Base-by-base conservation (phyloP, 345 rosid species). In the Sapria himalayana region DNA sequence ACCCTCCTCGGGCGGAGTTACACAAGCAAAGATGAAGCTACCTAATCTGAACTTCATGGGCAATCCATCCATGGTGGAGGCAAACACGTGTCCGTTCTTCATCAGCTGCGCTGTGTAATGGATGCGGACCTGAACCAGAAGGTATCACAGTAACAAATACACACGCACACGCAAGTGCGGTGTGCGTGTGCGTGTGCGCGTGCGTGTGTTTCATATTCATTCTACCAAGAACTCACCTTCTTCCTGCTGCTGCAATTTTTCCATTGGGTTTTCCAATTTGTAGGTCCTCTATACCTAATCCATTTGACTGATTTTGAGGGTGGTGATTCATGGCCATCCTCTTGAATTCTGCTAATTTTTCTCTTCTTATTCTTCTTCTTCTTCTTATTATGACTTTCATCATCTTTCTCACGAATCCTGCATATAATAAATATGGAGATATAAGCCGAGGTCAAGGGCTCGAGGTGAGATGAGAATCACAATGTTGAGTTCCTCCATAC, bases 21-120 rank as follows among this genome's bases (percentile, higher is more conserved):
- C n/a, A n/a, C n/a, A n/a, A 31, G 22, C 7, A 13, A n/a, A 13
- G 4, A 36, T 36, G n/a, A 22, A 32, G 21, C 24, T 57, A 77
- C 89, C 89, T 41, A 73, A 51, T 38, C 49, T 54, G 49, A 77
- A 64, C 64, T 43, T 73, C 17, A 63, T 39, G 9, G 65, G 63
- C 34, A 41, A 9, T 34, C 52, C 50, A n/a, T 49, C 56, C 55
- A 50, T 24, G 57, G 56, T 77, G 32, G 82, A 63, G 25, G 61
- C 59, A 45, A 77, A 59, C 38, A 59, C 37, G 39, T 57, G 52
- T 39, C 72, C 79, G n/a, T 41, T 59, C 49, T 59, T 60, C 59
- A 64, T 66, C 21, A 69, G 31, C 67, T 61, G 73, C 33, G 58
- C 72, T 21, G 51, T 63, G 53, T 63, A 77, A 16, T 19, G 42